Conservation (phyloP, 345 rosid genomes). For the Linum trigynum region DNA sequence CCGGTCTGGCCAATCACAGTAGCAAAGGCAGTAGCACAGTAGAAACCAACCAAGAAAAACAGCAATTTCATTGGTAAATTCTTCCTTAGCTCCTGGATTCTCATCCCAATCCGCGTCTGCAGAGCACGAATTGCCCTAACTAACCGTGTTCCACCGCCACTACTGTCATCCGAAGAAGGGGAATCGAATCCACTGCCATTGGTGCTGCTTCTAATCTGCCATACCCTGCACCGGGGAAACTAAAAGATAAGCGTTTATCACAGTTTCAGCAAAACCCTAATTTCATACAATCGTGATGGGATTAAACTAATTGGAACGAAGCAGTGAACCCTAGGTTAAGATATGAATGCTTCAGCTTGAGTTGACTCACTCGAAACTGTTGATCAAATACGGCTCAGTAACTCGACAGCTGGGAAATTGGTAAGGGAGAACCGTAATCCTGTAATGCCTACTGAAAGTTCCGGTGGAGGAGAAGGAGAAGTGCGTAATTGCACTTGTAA, state of each 20-base stretch:
- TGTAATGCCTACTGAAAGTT: not conserved
- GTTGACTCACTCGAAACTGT: slow-evolving; percentile 31
- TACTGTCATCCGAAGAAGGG: slow-evolving; percentile 25
- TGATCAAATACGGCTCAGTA: slow-evolving; percentile 24
- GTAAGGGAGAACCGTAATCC: not conserved
- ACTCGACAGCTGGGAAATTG: not conserved
- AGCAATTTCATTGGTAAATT: slow-evolving; percentile 61
- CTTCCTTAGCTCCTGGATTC: slow-evolving; percentile 49
- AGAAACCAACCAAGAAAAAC: slow-evolving; percentile 82
- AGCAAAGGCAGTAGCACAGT: slow-evolving; percentile 76
- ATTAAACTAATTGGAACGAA: too few species aligned
- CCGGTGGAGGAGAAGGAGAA: not conserved
- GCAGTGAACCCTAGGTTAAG: not conserved
- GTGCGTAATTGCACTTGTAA: not conserved
- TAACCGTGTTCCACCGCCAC: slow-evolving; percentile 46
- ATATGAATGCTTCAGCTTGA: not conserved
- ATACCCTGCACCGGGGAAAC: slow-evolving; percentile 34
- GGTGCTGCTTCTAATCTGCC: slow-evolving; percentile 44
- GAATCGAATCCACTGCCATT: slow-evolving; percentile 40
- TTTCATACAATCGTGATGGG: not conserved
- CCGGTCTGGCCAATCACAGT: slow-evolving; percentile 92
- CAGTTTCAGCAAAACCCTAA: not conserved
- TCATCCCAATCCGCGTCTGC: slow-evolving; percentile 41
- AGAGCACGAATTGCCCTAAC: slow-evolving; percentile 48
- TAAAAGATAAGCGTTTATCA: slow-evolving; percentile 3